Evolutionary conservation across 805 yeast genomes (phyloP), one percentile per base, ranked within the genome.

Genomic region (Huiozyma naganishii): DNA sequence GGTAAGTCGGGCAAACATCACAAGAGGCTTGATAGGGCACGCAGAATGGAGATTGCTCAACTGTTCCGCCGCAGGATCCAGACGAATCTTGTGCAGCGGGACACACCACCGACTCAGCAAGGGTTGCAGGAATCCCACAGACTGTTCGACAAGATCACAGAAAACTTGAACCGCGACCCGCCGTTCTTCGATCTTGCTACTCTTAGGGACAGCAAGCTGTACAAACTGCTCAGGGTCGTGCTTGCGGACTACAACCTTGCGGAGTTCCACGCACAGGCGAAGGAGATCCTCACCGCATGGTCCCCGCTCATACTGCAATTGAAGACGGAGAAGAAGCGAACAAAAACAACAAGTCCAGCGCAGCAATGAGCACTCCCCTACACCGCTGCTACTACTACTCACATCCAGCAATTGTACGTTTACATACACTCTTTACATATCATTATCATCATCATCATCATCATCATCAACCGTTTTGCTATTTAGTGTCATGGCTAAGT

Each of bases 31-130:
- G 64, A 61, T 41, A 46, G 47, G 30, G 40, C 55, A 11, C 52
- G 58, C 9, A 50, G 54, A 33, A 42, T 56, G 5, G 65, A 61
- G 41, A 59, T 59, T 13, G 51, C 59, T 7, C 36, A 50, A 30
- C 42, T 60, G 8, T 53, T 61, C 27, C 55, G 66, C 10, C 50
- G 64, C 27, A 59, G 59, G 44, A 48, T 61, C 10, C 66, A 61
- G 39, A 51, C 52, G 34, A 58, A 57, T 40, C 40, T 61, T 40
- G 52, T 61, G 17, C 66, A 61, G 47, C 52, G 66, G 33, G 59
- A 54, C 9, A 40, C 42, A 1, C 54, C 59, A 6, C 65, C 66
- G 9, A 43, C 55, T 9, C 40, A 42, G 6, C 52, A 46, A 7
- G 61, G 55, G 12, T 29, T 58, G 1, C 41, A 46, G 17, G 65